Base-by-base conservation (phyloP, 441 rosid species). In the Populus hybrid region DNA sequence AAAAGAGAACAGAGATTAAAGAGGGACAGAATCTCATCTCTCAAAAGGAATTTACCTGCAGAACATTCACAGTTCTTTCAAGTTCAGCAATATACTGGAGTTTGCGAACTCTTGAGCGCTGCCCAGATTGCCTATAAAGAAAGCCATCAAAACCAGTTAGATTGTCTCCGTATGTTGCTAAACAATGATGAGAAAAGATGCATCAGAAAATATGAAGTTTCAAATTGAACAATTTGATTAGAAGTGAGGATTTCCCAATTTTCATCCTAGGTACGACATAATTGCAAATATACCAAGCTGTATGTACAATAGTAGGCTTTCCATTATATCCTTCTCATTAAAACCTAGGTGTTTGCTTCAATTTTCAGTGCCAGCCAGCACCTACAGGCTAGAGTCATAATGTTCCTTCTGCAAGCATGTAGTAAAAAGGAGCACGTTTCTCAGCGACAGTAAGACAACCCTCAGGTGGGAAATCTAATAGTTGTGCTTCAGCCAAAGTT, bases 81-180 rank as follows among this genome's bases (percentile, higher is more conserved):
- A 93, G 90, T 81, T 91, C 93, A 74, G 94, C 92, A 80, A 93
- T 93, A 82, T 93, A 88, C 80, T 91, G 93, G 78, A 91, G 92
- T 77, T 91, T 90, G 20, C 97, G 93, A 81, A 89, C 95, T 84
- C 97, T 87, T 2, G 97, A 91, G 18, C 93, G 97, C 78, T 91
- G 97, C 76, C 95, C 95, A 7, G 89, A 83, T 63, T 91, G 87
- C 88, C 97, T 93, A 79, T 36, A 73, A 74, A 79, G 61, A 72
- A 71, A 16, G 65, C 65, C 65, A 61, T 21, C 12, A 61, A 73
- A 53, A 75, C 64, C 74, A 70, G 50, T 24, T 9, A 72, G 26
- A 24, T 68, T 11, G 66, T 68, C 38, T 68, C 45, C 29, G 16
- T 9, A 4, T 4, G 64, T 61, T 74, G 56, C 31, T 3, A 23